phyloP scores from a whole-genome alignment of 1,139 yeast species.

The Yamadazyma mexicana region DNA sequence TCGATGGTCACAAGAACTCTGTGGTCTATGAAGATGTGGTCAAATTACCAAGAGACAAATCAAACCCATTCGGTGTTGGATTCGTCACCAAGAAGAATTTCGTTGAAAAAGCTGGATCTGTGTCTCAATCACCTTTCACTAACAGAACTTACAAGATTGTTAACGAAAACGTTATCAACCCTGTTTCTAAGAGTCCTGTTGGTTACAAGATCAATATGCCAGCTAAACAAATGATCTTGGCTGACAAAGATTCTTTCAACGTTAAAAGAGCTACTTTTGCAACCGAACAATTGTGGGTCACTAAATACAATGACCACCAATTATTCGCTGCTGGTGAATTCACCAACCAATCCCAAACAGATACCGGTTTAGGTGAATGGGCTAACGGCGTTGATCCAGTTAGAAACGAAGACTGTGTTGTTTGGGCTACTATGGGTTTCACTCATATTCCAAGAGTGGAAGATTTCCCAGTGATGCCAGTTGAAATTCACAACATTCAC shows the following conservation, averaged over 20 bases:
- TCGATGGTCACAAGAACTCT: constrained; percentile 82
- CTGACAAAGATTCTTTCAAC: constrained; percentile 62
- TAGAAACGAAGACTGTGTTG: constrained; percentile 77
- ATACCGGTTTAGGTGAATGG: constrained; percentile 65
- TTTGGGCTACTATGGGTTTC: constrained; percentile 86
- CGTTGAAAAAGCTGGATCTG: constrained; percentile 70
- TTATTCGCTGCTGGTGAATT: constrained; percentile 77
- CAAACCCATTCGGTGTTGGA: constrained; percentile 76
- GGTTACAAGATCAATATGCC: constrained; percentile 81
- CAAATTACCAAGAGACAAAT: constrained; percentile 55
- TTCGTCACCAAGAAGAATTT: constrained; percentile 63
- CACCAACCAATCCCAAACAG: constrained; percentile 70
- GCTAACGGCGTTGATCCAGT: constrained; percentile 69
- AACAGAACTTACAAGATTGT: constrained; percentile 78
- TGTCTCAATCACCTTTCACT: constrained; percentile 76
- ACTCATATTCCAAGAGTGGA: constrained; percentile 88
- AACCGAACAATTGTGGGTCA: constrained; percentile 75
- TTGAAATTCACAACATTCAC: constrained; percentile 68
- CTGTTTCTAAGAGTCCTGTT: constrained; percentile 73
- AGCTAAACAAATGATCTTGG: constrained; percentile 73
- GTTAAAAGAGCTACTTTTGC: constrained; percentile 70
- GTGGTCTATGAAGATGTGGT: constrained; percentile 75
- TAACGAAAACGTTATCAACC: constrained; percentile 77
- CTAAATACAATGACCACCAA: constrained; percentile 68
- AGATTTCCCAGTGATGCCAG: constrained; percentile 95